Conservation (phyloP, 1,284 basidiomycete genomes). For the Papiliotrema terrestris region DNA sequence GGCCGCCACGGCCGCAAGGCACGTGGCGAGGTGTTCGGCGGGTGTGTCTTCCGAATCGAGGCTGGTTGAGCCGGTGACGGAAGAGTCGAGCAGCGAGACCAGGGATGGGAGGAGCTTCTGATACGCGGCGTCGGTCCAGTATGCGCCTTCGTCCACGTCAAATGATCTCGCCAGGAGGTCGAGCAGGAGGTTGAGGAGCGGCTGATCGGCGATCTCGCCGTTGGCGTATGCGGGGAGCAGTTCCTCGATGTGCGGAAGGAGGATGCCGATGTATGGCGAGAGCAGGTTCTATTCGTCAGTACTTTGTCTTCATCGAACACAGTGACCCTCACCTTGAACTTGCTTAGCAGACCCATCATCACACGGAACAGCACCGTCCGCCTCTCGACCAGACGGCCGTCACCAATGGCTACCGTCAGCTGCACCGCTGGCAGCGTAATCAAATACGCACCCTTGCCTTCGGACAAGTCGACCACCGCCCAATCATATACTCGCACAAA, state of each 20-base stretch:
- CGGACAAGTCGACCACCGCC: slow-evolving; percentile 66
- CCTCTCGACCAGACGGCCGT: slow-evolving; percentile 41
- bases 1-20: slow-evolving; percentile 57
- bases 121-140: slow-evolving; percentile 82
- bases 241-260: slow-evolving; percentile 67
- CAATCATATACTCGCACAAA: slow-evolving; percentile 93
- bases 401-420: slow-evolving; percentile 21
- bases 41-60: not conserved
- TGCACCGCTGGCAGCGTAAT: not conserved
- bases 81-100: slow-evolving; percentile 61
- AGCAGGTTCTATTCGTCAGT: slow-evolving; percentile 62
- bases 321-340: slow-evolving; percentile 67
- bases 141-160: slow-evolving; percentile 75
- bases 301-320: too few relatives aligned
- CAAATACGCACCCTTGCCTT: slow-evolving; percentile 53
- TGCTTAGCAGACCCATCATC: slow-evolving; percentile 68
- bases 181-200: slow-evolving; percentile 66
- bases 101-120: slow-evolving; percentile 60
- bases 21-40: slow-evolving; percentile 38
- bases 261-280: slow-evolving; percentile 80
- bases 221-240: slow-evolving; percentile 57
- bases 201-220: slow-evolving; percentile 32
- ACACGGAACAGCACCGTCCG: slow-evolving; percentile 69
- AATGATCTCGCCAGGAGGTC: slow-evolving; percentile 67
- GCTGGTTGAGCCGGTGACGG: slow-evolving; percentile 9